Evolutionary conservation across 371 early-diverging fungal genomes (phyloP).

Genomic region (Apophysomyces trapeziformis): DNA sequence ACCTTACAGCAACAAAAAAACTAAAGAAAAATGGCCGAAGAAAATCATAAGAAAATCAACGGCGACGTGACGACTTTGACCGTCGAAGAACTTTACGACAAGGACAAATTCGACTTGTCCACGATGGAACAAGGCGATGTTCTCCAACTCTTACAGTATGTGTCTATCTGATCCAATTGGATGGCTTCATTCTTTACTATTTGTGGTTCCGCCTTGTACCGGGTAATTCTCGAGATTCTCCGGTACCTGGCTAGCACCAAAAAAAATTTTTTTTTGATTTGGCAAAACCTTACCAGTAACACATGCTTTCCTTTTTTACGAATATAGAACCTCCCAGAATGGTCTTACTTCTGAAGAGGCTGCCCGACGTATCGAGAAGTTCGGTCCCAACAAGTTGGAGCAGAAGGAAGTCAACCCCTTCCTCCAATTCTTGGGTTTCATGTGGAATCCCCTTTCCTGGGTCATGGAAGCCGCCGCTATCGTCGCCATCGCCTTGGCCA

Average conservation of each 20-base stretch:
- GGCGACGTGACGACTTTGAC: constrained; percentile 28
- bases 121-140: constrained; percentile 72
- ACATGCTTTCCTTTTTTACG: constrained; percentile 19
- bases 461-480: constrained; percentile 75
- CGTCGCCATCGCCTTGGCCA: constrained; percentile 66
- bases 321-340: constrained; percentile 53
- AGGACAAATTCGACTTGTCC: constrained; percentile 76
- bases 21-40: constrained; percentile 26
- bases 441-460: constrained; percentile 76
- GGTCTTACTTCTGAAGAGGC: constrained; percentile 66
- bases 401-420: constrained; percentile 76
- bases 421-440: constrained; percentile 82
- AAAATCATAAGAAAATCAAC: constrained; percentile 19
- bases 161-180: constrained; percentile 5
- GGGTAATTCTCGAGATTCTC: constrained; percentile 10
- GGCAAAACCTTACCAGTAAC: constrained; percentile 6
- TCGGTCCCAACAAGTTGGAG: constrained; percentile 67
- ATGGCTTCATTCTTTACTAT: neutral
- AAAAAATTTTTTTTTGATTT: constrained; percentile 8
- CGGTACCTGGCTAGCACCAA: constrained; percentile 4
- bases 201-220: constrained; percentile 9
- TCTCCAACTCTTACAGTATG: constrained; percentile 65
- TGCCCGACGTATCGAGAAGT: constrained; percentile 62
- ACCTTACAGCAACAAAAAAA: neutral
- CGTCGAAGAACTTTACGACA: constrained; percentile 75